These are phyloP conservation scores for Cylindrodendrum hubeiense DNA, from an alignment of 2,329 filamentous ascomycete genomes.

Conservation along the genomic window DNA sequence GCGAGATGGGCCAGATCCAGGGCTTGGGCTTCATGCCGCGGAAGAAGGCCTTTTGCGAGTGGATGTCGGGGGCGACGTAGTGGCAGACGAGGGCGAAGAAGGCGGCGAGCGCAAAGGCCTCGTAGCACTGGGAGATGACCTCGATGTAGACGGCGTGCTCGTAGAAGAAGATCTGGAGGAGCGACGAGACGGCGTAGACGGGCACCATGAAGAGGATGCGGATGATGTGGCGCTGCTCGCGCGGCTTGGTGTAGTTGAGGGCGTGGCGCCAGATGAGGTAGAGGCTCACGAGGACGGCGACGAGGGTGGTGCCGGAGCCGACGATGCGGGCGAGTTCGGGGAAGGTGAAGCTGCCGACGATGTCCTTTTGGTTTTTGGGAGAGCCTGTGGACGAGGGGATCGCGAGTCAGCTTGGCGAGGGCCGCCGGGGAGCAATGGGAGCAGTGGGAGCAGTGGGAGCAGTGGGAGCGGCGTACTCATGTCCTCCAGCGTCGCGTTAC, in stretches of 20 bases:
- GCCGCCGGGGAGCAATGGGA: conserved; percentile 1
- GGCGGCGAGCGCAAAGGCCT: conserved; percentile 88
- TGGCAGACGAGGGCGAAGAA: conserved; percentile 88
- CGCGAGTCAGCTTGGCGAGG: not conserved
- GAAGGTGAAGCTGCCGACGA: conserved; percentile 65
- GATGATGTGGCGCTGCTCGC: conserved; percentile 78
- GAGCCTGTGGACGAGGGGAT: conserved; percentile 3
- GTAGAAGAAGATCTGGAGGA: conserved; percentile 81
- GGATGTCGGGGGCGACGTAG: conserved; percentile 82
- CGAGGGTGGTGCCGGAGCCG: conserved; percentile 59
- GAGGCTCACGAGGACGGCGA: conserved; percentile 66
- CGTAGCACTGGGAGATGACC: conserved; percentile 86
- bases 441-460: too few relatives aligned
- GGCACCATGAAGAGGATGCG: conserved; percentile 92
- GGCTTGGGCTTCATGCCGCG: conserved; percentile 73
- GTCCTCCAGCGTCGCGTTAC: conserved; percentile 59
- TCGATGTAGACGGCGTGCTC: conserved; percentile 84
- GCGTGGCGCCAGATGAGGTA: conserved; percentile 72
- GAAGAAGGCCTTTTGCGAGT: conserved; percentile 87
- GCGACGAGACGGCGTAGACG: conserved; percentile 80
- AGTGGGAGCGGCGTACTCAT: conserved; percentile 55
- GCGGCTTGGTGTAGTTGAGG: conserved; percentile 69
- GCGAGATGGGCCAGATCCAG: conserved; percentile 82
- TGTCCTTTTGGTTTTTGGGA: conserved; percentile 27
- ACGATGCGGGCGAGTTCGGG: conserved; percentile 67